phyloP scores from a whole-genome alignment of 1,284 basidiomycete genomes.

The Stereum hirsutum region DNA sequence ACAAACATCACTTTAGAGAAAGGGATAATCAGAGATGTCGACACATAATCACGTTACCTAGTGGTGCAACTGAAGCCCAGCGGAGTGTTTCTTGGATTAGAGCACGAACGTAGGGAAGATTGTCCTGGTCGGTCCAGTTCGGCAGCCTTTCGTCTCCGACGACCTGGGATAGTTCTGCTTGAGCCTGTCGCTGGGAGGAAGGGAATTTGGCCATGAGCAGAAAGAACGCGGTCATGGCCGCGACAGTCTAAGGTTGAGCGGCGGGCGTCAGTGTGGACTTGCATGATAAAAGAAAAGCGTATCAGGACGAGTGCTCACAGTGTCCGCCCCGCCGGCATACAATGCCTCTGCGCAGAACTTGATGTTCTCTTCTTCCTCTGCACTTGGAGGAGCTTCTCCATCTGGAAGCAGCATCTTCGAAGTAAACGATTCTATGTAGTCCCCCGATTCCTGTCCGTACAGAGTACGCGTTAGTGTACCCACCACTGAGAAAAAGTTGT shows the following conservation, averaged over 20 bases:
- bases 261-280: background rate
- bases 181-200: slow-evolving; percentile 17
- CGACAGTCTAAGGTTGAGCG: slow-evolving; percentile 11
- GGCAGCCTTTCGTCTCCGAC: slow-evolving; percentile 17
- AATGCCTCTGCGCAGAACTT: slow-evolving; percentile 24
- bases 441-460: slow-evolving; percentile 19
- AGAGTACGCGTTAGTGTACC: too few relatives aligned
- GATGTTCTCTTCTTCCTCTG: slow-evolving; percentile 22
- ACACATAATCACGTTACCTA: slow-evolving; percentile 25
- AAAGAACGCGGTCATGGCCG: slow-evolving; percentile 14
- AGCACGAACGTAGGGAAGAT: slow-evolving; percentile 19
- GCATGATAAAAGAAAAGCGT: too few relatives aligned
- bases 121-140: slow-evolving; percentile 13
- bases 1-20: background rate
- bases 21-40: slow-evolving; percentile 16
- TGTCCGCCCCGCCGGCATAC: slow-evolving; percentile 37
- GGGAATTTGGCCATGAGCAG: slow-evolving; percentile 18
- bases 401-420: slow-evolving; percentile 23
- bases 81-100: slow-evolving; percentile 18
- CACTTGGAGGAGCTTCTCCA: slow-evolving; percentile 13
- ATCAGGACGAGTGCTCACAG: slow-evolving; percentile 24
- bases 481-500: too few relatives aligned
- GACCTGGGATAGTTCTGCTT: slow-evolving; percentile 18
- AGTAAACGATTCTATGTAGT: slow-evolving; percentile 24
- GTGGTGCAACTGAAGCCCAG: slow-evolving; percentile 12